Evolutionary conservation across 2,329 filamentous ascomycete species (phyloP).

Genomic region (Scorias spongiosa): DNA sequence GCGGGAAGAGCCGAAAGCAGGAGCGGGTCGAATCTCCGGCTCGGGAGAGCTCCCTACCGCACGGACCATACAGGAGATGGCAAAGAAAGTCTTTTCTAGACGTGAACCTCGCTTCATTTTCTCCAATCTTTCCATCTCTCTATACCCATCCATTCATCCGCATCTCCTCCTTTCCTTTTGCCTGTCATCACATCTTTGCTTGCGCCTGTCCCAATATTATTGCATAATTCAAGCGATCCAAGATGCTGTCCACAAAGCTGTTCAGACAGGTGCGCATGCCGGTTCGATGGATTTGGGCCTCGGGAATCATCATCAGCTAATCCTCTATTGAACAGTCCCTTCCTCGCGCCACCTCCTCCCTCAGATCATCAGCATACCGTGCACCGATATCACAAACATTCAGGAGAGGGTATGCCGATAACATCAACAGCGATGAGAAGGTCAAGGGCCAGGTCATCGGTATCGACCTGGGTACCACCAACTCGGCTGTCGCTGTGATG

Average conservation of each 20-base stretch:
- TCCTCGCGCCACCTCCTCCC: conserved; percentile 20
- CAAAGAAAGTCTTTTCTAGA: background rate
- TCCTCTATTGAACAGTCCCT: conserved; percentile 10
- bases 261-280: background rate
- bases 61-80: background rate
- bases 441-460: conserved; percentile 92
- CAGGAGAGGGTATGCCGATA: conserved; percentile 50
- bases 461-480: conserved; percentile 96
- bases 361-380: conserved; percentile 31
- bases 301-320: background rate
- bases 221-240: background rate
- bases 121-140: background rate
- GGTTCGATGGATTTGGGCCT: background rate
- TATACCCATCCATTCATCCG: background rate
- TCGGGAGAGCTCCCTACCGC: background rate
- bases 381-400: conserved; percentile 59
- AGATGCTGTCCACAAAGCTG: background rate
- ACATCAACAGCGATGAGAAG: conserved; percentile 41
- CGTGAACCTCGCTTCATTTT: background rate
- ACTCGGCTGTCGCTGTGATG: conserved; percentile 95
- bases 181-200: background rate
- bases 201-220: background rate
- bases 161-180: background rate
- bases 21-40: background rate
- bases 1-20: background rate